phyloP scores from a whole-genome alignment of 352 stramenopile genomes.

The Phytophthora sojae region DNA sequence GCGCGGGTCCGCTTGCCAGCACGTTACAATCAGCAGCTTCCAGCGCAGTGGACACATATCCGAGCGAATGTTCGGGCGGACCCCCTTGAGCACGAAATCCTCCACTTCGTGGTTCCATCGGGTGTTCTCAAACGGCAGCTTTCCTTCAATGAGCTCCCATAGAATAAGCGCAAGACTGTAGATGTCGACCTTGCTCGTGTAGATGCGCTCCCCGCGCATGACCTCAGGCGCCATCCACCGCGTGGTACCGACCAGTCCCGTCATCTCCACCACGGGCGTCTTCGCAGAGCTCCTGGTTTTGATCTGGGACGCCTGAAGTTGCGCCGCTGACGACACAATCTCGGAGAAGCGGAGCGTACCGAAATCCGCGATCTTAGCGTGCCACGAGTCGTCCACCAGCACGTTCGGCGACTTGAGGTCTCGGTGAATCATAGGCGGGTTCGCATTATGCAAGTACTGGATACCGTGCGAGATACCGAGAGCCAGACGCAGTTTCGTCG shows the following conservation, averaged over 20 bases:
- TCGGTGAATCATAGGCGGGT: conserved; percentile 91
- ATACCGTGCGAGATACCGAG: conserved; percentile 87
- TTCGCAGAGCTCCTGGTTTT: conserved; percentile 32
- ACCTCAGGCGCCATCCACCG: conserved; percentile 92
- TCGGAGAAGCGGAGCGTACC: conserved; percentile 87
- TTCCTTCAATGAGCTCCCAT: conserved; percentile 89
- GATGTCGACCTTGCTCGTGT: conserved; percentile 92
- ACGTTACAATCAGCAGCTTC: conserved; percentile 81
- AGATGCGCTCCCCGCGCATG: conserved; percentile 86
- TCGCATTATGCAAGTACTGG: conserved; percentile 91
- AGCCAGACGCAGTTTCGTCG: conserved; percentile 79
- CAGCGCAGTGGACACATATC: conserved; percentile 81
- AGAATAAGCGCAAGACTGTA: conserved; percentile 90
- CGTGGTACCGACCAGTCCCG: conserved; percentile 87
- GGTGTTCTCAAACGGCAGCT: conserved; percentile 82
- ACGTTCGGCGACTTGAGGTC: conserved; percentile 93
- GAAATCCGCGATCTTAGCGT: conserved; percentile 93
- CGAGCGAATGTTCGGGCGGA: conserved; percentile 68
- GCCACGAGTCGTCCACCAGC: conserved; percentile 89
- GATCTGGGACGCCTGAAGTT: conserved; percentile 51
- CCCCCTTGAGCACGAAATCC: conserved; percentile 75
- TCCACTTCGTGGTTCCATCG: conserved; percentile 91
- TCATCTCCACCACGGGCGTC: conserved; percentile 74
- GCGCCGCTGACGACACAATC: conserved; percentile 76
- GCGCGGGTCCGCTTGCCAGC: conserved; percentile 85